phyloP scores from a whole-genome alignment of 176 grass and related monocot species.

The Areca catechu region DNA sequence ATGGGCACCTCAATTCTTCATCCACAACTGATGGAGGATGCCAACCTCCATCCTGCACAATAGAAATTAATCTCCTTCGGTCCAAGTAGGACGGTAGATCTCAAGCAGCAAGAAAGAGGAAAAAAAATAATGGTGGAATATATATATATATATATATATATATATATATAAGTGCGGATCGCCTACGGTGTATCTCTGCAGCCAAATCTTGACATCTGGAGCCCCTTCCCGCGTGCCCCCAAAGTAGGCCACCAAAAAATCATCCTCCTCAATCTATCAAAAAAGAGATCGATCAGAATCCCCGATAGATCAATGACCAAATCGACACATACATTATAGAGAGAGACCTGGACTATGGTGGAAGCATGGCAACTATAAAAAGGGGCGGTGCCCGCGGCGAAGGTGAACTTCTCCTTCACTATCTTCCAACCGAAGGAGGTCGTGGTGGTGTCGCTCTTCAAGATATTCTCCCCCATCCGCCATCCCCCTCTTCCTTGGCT shows the following conservation, averaged over 20 bases:
- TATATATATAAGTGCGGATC: too few relatives aligned
- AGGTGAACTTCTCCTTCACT: conserved; percentile 45
- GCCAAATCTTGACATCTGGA: conserved; percentile 89
- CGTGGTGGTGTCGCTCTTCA: too few relatives aligned
- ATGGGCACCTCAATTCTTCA: conserved; percentile 71
- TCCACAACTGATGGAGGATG: conserved; percentile 54
- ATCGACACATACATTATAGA: neutral
- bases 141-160: too few relatives aligned
- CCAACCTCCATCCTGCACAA: conserved; percentile 62
- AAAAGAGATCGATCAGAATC: neutral
- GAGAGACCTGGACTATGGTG: conserved; percentile 48
- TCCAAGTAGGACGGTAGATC: too few relatives aligned
- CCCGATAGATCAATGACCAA: conserved; percentile 17
- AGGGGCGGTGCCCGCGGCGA: conserved; percentile 24
- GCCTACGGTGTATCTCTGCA: conserved; percentile 77
- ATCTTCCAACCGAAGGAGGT: conserved; percentile 37
- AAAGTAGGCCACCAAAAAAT: conserved; percentile 78
- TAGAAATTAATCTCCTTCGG: too few relatives aligned
- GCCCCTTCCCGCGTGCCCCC: conserved; percentile 75
- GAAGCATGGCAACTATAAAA: conserved; percentile 77
- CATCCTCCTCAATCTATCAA: conserved; percentile 45
- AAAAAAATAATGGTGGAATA: too few relatives aligned
- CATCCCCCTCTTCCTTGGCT: too few relatives aligned
- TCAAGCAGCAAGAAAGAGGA: too few relatives aligned
- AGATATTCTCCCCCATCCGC: too few relatives aligned